phyloP scores from a whole-genome alignment of 1,284 basidiomycete species.

The Sporisorium reilianum region DNA sequence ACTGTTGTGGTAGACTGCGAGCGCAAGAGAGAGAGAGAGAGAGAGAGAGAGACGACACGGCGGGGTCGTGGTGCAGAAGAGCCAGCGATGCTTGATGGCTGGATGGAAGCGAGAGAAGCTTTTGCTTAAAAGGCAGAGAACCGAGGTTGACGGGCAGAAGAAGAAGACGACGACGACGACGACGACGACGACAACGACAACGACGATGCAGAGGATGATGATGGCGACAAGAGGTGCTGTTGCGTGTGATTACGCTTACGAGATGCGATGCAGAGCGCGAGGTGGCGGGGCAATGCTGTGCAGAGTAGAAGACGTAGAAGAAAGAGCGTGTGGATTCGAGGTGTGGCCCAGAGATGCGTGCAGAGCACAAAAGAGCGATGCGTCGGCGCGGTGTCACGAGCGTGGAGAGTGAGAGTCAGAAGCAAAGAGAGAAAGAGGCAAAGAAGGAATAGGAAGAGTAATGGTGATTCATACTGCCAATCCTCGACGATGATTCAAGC shows the following conservation, averaged over 20 bases:
- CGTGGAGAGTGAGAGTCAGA: background rate
- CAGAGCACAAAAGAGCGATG: background rate
- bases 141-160: background rate
- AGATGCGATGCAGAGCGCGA: conserved; percentile 3
- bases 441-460: background rate
- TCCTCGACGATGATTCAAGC: background rate
- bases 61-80: background rate
- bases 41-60: background rate
- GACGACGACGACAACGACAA: too few species aligned
- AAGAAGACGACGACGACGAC: background rate
- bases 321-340: conserved; percentile 10
- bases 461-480: background rate
- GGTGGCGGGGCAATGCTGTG: background rate
- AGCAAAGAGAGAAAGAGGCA: background rate
- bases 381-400: conserved; percentile 1
- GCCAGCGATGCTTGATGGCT: background rate
- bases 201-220: too few species aligned
- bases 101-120: background rate
- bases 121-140: background rate
- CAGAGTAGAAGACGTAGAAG: background rate
- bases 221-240: background rate
- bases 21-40: background rate
- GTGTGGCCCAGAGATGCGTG: background rate
- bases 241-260: too few species aligned
- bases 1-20: background rate